Conservation (phyloP, 164 flowering plant species). For the Magnolia officinalis region DNA sequence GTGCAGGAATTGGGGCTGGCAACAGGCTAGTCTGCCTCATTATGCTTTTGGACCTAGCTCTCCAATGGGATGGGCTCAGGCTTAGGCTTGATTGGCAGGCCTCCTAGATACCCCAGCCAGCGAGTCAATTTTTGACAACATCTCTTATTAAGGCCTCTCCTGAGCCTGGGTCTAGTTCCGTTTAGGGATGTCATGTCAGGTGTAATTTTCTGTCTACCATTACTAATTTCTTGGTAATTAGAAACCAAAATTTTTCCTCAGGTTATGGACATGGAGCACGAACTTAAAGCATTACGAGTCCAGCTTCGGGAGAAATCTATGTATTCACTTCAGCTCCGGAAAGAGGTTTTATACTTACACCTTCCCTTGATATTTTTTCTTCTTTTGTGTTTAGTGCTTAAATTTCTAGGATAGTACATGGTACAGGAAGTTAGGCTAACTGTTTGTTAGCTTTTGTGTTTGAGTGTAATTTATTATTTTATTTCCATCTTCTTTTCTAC, state of each 20-base stretch:
- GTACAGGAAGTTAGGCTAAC: not conserved
- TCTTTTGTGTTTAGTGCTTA: not conserved
- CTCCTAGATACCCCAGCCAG: not conserved
- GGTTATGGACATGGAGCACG: slow-evolving; percentile 99
- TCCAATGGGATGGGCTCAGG: not conserved
- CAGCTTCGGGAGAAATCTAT: slow-evolving; percentile 80
- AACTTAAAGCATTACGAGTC: slow-evolving; percentile 74
- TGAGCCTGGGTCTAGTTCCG: not conserved
- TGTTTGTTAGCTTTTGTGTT: not conserved
- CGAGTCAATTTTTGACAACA: not conserved
- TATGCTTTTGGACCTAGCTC: not conserved
- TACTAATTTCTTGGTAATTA: not conserved
- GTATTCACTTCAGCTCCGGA: slow-evolving; percentile 71
- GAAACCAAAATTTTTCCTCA: slow-evolving; percentile 22
- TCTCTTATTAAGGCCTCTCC: not conserved
- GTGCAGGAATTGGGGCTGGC: not conserved
- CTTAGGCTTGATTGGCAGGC: not conserved
- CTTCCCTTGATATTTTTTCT: not conserved
- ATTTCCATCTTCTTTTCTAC: not conserved
- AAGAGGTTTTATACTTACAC: slow-evolving; percentile 50
- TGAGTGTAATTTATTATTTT: not conserved
- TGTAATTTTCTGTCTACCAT: not conserved
- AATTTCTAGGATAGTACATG: not conserved
- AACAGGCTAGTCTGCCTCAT: not conserved
- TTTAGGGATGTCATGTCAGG: not conserved